Base-by-base conservation (phyloP, 495 filamentous ascomycete species). In the Peziza echinospora region DNA sequence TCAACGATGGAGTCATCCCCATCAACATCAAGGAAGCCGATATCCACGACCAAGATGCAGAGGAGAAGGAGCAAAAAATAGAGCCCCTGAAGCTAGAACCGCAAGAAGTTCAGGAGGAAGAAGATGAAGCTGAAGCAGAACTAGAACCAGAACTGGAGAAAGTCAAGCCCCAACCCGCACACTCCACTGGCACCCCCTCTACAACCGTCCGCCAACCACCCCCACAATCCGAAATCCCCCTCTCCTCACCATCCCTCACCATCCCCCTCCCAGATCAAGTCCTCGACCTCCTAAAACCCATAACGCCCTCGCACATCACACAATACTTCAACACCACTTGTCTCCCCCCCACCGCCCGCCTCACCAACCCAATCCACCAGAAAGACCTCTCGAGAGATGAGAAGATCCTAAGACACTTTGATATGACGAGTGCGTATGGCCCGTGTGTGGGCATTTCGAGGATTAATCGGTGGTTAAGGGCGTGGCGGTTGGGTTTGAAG, bases 401-500 rank as follows among this genome's bases (percentile, higher is more conserved):
- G 69, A 86, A 84, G 67, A 76, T 93, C 41, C 65, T 87, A 51
- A 64, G 87, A 51, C 78, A 91, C 55, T 97, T 83, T 63, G 89
- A 97, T 60, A 73, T 91, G 34, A 82, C 74, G 44, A 76, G 67
- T 50, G 82, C 92, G 60, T 97, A 81, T 62, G 89, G 89, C 49
- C 91, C 89, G 1, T 91, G 82, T 57, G 79, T 93, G 45, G 91
- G 91, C 1, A 84, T 91, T 21, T 62, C 74, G 9, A 72, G 91
- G 7, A 54, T 79, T 44, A 81, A 80, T 62, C 79, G 91, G 0
- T 99, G 91, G 91, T 73, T 80, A 54, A 71, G 91, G 8, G 91
- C 91, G 2, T 65, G 92, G 39, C 65, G 63, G 41, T 62, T 99
- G 41, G 78, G 78, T 1, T 63, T 99, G 43, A 71, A 82, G 28